Conservation (phyloP, 495 filamentous ascomycete genomes). For the Aspergillus carlsbadensis region DNA sequence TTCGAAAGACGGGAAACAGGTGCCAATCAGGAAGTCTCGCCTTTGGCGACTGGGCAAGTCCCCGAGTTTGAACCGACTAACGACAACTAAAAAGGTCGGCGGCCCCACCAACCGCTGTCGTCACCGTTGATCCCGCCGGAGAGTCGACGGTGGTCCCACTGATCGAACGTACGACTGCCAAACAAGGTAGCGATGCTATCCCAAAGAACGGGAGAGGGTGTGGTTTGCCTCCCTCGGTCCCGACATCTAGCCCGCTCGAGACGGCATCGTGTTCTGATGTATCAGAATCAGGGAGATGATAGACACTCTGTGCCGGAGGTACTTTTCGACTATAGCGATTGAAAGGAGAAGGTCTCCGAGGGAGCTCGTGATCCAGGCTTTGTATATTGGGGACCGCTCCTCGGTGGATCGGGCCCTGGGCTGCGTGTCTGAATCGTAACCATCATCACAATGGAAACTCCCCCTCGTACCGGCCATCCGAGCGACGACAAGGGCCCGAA, state of each 20-base stretch:
- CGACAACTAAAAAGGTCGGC: neutral
- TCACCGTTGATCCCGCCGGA: neutral
- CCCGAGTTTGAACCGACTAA: neutral
- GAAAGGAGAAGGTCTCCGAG: no score
- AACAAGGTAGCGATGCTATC: no score
- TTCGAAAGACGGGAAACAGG: neutral
- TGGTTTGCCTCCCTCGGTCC: no score
- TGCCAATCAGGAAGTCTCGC: neutral
- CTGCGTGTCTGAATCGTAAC: neutral
- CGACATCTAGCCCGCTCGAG: no score
- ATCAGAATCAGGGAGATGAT: no score
- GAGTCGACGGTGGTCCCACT: neutral
- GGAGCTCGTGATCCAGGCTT: neutral
- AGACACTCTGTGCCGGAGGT: no score
- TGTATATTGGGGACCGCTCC: neutral
- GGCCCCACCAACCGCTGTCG: constrained; percentile 11
- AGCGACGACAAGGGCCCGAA: constrained; percentile 34
- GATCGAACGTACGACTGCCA: neutral
- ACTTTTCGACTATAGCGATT: no score
- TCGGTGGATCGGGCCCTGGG: neutral
- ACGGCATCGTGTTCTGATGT: no score
- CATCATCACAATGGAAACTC: constrained; percentile 10
- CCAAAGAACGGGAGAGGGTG: no score
- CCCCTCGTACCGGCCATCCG: neutral
- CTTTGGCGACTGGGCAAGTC: neutral